phyloP scores from a whole-genome alignment of 1,284 basidiomycete species.

The Microbotryomycetes sp. region DNA sequence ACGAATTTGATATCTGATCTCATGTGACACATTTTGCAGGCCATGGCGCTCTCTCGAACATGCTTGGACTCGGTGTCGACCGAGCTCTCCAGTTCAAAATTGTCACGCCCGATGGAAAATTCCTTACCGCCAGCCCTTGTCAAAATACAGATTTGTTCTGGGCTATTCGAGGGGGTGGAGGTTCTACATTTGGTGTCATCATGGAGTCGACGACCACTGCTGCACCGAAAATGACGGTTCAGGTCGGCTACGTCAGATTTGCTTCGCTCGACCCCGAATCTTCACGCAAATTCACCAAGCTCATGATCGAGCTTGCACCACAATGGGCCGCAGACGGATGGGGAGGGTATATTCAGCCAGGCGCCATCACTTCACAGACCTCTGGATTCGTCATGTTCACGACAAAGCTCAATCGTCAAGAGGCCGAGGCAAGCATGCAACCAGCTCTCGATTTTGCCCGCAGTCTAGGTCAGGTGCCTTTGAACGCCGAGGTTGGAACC shows the following conservation, averaged over 20 bases:
- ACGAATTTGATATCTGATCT: neutral
- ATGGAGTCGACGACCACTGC: constrained; percentile 23
- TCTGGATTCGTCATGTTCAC: neutral
- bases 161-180: constrained; percentile 36
- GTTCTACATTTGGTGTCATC: constrained; percentile 35
- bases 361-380: neutral
- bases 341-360: neutral
- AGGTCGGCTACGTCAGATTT: neutral
- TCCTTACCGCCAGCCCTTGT: constrained; percentile 15
- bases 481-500: neutral
- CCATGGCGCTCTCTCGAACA: constrained; percentile 30
- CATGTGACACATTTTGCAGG: constrained; percentile 34
- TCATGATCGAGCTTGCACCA: neutral
- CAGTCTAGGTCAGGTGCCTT: neutral
- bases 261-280: neutral
- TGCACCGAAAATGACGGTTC: neutral
- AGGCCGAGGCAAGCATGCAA: neutral
- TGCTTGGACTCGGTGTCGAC: constrained; percentile 37
- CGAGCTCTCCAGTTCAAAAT: constrained; percentile 29
- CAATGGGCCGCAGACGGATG: neutral
- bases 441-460: neutral
- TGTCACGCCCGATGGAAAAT: constrained; percentile 20
- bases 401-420: neutral
- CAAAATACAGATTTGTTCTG: constrained; percentile 36
- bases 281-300: neutral